A percentile compares a stretch with the other conserved stretches of the same genome.
phyloP scores from a whole-genome alignment of 768 basidiomycete genomes.

The Panellus pusillus region DNA sequence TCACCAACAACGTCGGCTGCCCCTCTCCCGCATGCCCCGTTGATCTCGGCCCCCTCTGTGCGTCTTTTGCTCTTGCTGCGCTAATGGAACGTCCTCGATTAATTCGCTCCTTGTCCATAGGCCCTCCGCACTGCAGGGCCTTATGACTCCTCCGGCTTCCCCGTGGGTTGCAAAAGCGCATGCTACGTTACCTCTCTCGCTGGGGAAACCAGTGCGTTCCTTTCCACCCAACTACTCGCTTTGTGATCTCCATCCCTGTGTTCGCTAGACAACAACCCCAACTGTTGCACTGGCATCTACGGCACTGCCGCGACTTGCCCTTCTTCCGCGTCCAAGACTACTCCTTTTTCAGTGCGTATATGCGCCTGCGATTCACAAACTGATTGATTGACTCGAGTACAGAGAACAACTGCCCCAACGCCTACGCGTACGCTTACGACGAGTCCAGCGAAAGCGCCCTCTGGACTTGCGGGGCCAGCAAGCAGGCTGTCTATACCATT shows the following conservation, averaged over 20 bases:
- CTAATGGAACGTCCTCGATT: no score
- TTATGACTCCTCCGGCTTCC: conserved; percentile 35
- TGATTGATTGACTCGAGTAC: background rate
- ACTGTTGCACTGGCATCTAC: conserved; percentile 18
- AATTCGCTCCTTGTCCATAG: background rate
- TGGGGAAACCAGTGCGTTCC: conserved; percentile 3
- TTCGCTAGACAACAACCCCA: conserved; percentile 8
- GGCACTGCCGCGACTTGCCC: conserved; percentile 21
- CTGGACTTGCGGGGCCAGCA: conserved; percentile 36
- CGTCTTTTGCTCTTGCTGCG: background rate
- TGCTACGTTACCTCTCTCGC: conserved; percentile 23
- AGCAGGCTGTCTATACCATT: conserved; percentile 32
- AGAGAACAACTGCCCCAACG: conserved; percentile 35
- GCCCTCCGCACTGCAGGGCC: conserved; percentile 39
- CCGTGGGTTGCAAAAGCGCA: conserved; percentile 30
- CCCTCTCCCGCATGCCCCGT: conserved; percentile 39
- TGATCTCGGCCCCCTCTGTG: conserved; percentile 44
- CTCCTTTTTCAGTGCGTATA: conserved; percentile 20
- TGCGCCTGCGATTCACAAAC: no score
- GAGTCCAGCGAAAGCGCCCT: conserved; percentile 47
- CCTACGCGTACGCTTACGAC: conserved; percentile 50
- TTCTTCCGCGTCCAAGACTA: conserved; percentile 19
- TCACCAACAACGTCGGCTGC: conserved; percentile 42
- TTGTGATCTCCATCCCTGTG: background rate
- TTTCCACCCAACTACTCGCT: background rate